Evolutionary conservation across 192 early-diverging fungal genomes (phyloP).

Genomic region (Backusella psychrophila): DNA sequence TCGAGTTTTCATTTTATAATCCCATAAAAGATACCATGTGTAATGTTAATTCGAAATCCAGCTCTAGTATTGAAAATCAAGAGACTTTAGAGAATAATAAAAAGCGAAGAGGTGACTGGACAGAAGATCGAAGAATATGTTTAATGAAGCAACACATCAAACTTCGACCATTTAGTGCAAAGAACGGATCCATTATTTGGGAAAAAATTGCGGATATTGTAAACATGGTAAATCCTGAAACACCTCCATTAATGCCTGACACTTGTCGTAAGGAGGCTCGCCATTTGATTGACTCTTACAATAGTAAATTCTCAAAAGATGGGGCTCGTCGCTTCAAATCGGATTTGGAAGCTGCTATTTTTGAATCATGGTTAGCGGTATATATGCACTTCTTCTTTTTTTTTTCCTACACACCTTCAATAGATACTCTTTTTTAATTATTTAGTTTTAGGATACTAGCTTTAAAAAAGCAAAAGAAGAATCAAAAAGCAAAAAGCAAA

Average conservation of each 20-base stretch:
- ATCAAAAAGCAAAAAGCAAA: not conserved
- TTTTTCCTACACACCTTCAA: not conserved
- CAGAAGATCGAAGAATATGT: not conserved
- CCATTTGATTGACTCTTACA: not conserved
- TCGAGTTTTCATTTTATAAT: not conserved
- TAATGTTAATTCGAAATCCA: not conserved
- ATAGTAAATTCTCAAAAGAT: not conserved
- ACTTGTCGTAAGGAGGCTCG: not conserved
- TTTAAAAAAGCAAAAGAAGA: conserved; percentile 6
- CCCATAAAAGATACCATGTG: not conserved
- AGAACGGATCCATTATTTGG: not conserved
- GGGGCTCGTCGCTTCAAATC: not conserved
- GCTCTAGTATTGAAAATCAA: not conserved
- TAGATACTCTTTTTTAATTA: not conserved
- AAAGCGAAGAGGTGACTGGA: not conserved
- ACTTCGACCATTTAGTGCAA: not conserved
- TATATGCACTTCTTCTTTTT: not conserved
- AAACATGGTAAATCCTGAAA: not conserved
- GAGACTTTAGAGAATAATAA: not conserved
- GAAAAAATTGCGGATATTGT: not conserved
- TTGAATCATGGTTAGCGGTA: conserved; percentile 3
- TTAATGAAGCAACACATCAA: not conserved
- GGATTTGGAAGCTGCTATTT: not conserved
- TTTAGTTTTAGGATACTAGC: not conserved
- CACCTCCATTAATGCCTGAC: not conserved